Evolutionary conservation across 805 yeast genomes (phyloP).

Genomic region (Lachancea sp.): DNA sequence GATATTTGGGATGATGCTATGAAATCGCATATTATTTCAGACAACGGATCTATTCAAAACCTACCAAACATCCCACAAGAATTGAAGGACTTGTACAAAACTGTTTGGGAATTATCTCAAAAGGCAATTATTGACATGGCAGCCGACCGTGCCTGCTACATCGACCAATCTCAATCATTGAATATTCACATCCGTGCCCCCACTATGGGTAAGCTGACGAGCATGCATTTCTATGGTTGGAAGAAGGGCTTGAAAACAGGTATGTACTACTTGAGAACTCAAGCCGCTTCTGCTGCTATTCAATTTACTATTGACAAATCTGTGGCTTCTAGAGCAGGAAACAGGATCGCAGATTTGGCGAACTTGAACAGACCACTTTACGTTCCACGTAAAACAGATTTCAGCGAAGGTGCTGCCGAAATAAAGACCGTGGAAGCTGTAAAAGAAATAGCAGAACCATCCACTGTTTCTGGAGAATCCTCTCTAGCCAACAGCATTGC

Average conservation of each 20-base stretch:
- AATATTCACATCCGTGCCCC: conserved; percentile 85
- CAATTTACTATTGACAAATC: conserved; percentile 79
- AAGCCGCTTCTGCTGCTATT: conserved; percentile 95
- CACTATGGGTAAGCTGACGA: conserved; percentile 92
- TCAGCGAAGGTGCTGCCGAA: conserved; percentile 15
- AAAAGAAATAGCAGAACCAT: conserved; percentile 22
- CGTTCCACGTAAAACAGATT: conserved; percentile 22
- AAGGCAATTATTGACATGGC: conserved; percentile 78
- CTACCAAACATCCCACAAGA: conserved; percentile 69
- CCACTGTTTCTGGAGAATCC: conserved; percentile 33
- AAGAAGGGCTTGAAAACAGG: conserved; percentile 97
- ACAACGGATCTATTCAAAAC: conserved; percentile 80
- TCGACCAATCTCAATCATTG: conserved; percentile 90
- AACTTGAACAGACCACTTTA: conserved; percentile 37
- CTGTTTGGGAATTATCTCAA: conserved; percentile 96
- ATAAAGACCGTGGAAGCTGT: conserved; percentile 4
- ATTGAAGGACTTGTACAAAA: conserved; percentile 72
- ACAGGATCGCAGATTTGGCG: conserved; percentile 30
- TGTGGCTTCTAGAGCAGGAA: conserved; percentile 93
- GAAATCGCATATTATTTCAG: conserved; percentile 68
- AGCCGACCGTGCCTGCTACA: conserved; percentile 70
- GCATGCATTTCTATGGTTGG: conserved; percentile 99
- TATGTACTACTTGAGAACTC: conserved; percentile 95
- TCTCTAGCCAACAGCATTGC: conserved; percentile 38
- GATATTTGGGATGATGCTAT: conserved; percentile 78